These are phyloP conservation scores for Gossypium ekmanianum DNA, from an alignment of 345 rosid genomes.

Conservation along the genomic window DNA sequence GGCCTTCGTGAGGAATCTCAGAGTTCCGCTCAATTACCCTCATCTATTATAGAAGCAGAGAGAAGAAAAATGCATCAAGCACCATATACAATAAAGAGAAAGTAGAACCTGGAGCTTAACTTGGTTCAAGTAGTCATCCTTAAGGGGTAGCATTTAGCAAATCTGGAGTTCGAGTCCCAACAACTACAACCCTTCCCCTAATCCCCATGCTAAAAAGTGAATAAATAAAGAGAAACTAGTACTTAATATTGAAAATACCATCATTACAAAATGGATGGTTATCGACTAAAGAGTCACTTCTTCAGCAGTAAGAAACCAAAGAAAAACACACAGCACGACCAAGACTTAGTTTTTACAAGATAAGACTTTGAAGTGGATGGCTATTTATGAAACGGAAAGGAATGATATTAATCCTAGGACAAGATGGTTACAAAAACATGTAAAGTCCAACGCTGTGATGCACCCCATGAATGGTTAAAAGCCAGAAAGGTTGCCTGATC, in stretches of 20 bases:
- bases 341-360: neutral
- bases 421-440: neutral
- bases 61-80: constrained; percentile 13
- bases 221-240: neutral
- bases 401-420: neutral
- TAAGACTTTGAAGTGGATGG: neutral
- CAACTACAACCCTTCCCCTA: neutral
- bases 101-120: neutral
- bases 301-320: neutral
- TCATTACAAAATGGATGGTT: neutral
- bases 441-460: neutral
- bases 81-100: neutral
- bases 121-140: neutral
- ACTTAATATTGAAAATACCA: constrained; percentile 5
- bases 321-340: neutral
- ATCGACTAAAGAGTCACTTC: neutral
- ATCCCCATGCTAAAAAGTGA: neutral
- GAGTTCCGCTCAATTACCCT: constrained; percentile 88
- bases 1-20: constrained; percentile 99
- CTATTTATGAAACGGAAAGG: neutral
- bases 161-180: neutral
- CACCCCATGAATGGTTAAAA: neutral
- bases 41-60: constrained; percentile 49
- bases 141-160: neutral
- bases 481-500: neutral